Conservation (phyloP, 2,329 filamentous ascomycete genomes). For the Xylariales sp. region DNA sequence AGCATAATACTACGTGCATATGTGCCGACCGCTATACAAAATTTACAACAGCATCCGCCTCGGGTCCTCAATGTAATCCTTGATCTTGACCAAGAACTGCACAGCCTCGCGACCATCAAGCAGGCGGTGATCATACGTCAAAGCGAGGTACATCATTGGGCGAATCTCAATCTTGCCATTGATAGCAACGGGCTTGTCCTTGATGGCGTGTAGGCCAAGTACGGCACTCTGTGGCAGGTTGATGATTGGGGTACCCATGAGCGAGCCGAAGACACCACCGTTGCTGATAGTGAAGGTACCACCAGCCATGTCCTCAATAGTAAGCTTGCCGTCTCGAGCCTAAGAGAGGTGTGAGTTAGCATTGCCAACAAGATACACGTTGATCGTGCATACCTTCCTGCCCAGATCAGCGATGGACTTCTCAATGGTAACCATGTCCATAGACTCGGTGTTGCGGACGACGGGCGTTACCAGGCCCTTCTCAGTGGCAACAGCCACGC, state of each 20-base stretch:
- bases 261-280: conserved; percentile 90
- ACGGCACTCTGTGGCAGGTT: conserved; percentile 93
- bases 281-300: conserved; percentile 98
- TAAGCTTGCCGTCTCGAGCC: conserved; percentile 94
- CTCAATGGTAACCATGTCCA: conserved; percentile 88
- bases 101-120: conserved; percentile 93
- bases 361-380: too few relatives aligned
- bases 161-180: conserved; percentile 94
- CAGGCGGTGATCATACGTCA: conserved; percentile 96
- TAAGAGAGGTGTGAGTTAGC: conserved; percentile 33
- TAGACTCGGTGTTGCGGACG: conserved; percentile 83
- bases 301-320: conserved; percentile 98
- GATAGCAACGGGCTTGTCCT: conserved; percentile 83
- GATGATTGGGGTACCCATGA: conserved; percentile 98
- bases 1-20: too few relatives aligned
- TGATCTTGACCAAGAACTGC: conserved; percentile 93
- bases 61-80: conserved; percentile 96
- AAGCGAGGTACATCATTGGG: conserved; percentile 99
- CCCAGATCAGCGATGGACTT: conserved; percentile 87
- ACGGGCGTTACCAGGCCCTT: conserved; percentile 97
- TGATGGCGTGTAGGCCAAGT: conserved; percentile 91
- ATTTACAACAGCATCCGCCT: conserved; percentile 74
- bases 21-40: conserved; percentile 10
- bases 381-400: conserved; percentile 77
- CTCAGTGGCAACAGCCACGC: conserved; percentile 93